Evolutionary conservation across 2,329 filamentous ascomycete species (phyloP).

Genomic region (Dryadomyces sulphureus): DNA sequence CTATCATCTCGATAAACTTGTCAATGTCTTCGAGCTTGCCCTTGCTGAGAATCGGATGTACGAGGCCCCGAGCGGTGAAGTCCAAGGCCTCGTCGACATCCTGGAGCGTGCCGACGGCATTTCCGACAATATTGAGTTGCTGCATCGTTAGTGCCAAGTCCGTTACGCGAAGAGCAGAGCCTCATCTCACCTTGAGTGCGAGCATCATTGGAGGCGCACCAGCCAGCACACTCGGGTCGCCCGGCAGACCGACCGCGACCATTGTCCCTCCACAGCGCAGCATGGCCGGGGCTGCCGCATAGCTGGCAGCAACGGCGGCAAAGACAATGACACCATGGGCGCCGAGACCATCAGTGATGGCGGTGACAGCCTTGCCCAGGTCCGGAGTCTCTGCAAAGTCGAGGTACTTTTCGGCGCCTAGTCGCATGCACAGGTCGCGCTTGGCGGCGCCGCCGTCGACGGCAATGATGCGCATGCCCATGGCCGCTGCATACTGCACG

Average conservation of each 20-base stretch:
- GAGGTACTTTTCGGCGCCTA: constrained; percentile 11
- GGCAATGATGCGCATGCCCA: constrained; percentile 10
- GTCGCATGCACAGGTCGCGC: constrained; percentile 3
- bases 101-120: constrained; percentile 6
- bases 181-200: constrained; percentile 5
- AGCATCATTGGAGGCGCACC: constrained; percentile 6
- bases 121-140: constrained; percentile 8
- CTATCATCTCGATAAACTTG: constrained; percentile 5
- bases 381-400: constrained; percentile 70
- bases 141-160: neutral
- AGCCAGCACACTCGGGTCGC: constrained; percentile 34
- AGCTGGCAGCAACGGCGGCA: constrained; percentile 76
- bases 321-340: constrained; percentile 79
- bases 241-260: constrained; percentile 78
- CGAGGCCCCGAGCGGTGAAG: constrained; percentile 7
- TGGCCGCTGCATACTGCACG: constrained; percentile 9
- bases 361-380: constrained; percentile 35
- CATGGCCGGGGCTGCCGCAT: constrained; percentile 84
- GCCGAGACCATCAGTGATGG: constrained; percentile 65
- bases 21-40: constrained; percentile 8
- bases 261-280: constrained; percentile 69
- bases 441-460: constrained; percentile 8
- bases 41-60: constrained; percentile 8
- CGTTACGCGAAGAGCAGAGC: neutral
- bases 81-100: constrained; percentile 9